Conservation (phyloP, 202 grass and related monocot genomes). For the Alloteropsis angusta region DNA sequence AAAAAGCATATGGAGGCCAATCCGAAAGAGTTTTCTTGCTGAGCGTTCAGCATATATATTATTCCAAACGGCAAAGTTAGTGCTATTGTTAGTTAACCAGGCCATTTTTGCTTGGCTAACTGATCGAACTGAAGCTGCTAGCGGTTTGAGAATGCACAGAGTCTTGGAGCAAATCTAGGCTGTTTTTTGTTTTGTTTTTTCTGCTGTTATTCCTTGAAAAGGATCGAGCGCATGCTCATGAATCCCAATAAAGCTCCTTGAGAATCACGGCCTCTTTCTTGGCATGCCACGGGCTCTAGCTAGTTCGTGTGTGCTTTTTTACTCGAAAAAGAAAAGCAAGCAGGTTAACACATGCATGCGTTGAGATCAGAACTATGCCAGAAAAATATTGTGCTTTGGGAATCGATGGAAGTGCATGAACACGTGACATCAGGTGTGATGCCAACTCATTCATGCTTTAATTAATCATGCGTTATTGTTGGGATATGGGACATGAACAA, state of each 20-base stretch:
- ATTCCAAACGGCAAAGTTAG: conserved; percentile 16
- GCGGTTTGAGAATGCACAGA: not conserved
- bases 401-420: conserved; percentile 12
- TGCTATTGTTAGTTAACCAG: conserved; percentile 20
- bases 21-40: conserved; percentile 14
- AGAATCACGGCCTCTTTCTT: conserved; percentile 51
- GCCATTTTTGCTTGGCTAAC: not conserved
- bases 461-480: not conserved
- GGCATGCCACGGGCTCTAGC: conserved; percentile 35
- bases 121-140: not conserved
- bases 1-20: not conserved
- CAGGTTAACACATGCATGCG: conserved; percentile 6
- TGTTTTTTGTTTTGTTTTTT: not conserved
- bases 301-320: conserved; percentile 9
- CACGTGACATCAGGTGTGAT: conserved; percentile 33
- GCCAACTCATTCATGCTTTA: conserved; percentile 9
- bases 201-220: not conserved
- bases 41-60: not conserved
- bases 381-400: conserved; percentile 6
- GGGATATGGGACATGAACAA: conserved; percentile 34
- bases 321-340: conserved; percentile 22
- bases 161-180: not conserved
- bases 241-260: conserved; percentile 61
- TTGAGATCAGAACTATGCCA: not conserved
- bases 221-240: conserved; percentile 31